Evolutionary conservation across 1,284 basidiomycete species (phyloP).

Genomic region (Farysia itapuensis): DNA sequence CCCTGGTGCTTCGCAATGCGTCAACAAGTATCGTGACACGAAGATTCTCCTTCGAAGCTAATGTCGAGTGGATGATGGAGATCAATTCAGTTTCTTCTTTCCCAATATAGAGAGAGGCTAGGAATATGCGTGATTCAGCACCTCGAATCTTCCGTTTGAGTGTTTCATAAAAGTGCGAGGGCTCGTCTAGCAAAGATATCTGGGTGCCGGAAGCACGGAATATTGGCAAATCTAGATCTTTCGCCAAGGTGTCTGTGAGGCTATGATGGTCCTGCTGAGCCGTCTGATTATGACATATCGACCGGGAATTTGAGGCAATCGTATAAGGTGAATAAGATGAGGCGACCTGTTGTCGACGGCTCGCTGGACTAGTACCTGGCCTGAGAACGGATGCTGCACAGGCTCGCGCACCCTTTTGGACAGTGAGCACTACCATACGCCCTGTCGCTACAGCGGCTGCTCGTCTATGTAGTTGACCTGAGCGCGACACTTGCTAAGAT

Average conservation of each 20-base stretch:
- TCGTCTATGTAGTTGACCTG: no score
- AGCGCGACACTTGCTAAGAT: no score
- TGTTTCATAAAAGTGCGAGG: conserved; percentile 29
- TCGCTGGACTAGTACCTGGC: no score
- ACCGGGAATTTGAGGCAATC: no score
- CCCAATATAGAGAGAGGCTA: conserved; percentile 52
- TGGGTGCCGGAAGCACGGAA: conserved; percentile 29
- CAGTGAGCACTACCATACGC: no score
- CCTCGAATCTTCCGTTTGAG: conserved; percentile 20
- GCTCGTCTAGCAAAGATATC: conserved; percentile 23
- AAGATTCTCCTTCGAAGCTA: conserved; percentile 66
- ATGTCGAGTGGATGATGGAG: conserved; percentile 24
- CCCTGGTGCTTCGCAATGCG: conserved; percentile 86
- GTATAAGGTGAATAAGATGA: no score
- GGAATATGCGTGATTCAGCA: conserved; percentile 43
- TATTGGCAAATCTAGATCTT: conserved; percentile 15
- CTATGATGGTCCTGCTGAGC: conserved; percentile 10
- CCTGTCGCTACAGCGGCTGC: no score
- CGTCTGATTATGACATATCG: no score
- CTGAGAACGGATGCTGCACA: no score
- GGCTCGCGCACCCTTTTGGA: no score
- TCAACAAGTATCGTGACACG: conserved; percentile 79
- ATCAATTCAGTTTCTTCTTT: conserved; percentile 48
- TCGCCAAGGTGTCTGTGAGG: conserved; percentile 12
- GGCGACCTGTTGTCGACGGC: no score